A percentile compares a stretch with the other conserved stretches of the same genome.
phyloP scores from a whole-genome alignment of 345 rosid species.

The Linum trigynum region DNA sequence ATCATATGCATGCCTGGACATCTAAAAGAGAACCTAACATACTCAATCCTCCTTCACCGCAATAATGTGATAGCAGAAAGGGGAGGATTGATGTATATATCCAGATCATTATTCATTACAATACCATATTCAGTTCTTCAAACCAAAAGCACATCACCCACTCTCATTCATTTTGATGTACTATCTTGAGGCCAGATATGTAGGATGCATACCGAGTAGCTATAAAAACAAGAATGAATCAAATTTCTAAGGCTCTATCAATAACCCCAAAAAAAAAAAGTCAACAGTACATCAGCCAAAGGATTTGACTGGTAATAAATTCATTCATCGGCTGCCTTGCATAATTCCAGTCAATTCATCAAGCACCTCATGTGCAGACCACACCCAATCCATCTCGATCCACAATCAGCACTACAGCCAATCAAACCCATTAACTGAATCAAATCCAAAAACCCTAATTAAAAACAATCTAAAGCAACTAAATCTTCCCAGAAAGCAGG shows the following conservation, averaged over 20 bases:
- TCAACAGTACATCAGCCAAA: neutral
- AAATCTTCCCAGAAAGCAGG: neutral
- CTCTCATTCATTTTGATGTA: neutral
- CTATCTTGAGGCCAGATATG: neutral
- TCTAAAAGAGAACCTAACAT: no score
- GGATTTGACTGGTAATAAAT: neutral
- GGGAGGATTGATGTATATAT: neutral
- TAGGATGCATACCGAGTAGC: neutral
- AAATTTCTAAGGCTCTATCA: neutral
- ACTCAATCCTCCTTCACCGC: neutral
- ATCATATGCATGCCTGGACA: no score
- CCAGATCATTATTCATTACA: neutral
- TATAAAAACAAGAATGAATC: neutral
- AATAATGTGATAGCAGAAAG: neutral
- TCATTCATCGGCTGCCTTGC: neutral
- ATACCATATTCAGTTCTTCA: neutral
- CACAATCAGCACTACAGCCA: neutral
- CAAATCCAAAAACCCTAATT: neutral
- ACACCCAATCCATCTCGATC: neutral
- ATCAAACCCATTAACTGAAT: neutral
- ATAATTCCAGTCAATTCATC: neutral
- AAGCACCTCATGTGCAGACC: neutral
- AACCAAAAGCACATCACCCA: neutral
- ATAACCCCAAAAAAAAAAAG: no score
- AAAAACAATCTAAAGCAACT: neutral